Percentiles rank a stretch among this genome's conserved stretches.
Evolutionary conservation across 768 basidiomycete species (phyloP).

Genomic region (Rhizopogon sp.): DNA sequence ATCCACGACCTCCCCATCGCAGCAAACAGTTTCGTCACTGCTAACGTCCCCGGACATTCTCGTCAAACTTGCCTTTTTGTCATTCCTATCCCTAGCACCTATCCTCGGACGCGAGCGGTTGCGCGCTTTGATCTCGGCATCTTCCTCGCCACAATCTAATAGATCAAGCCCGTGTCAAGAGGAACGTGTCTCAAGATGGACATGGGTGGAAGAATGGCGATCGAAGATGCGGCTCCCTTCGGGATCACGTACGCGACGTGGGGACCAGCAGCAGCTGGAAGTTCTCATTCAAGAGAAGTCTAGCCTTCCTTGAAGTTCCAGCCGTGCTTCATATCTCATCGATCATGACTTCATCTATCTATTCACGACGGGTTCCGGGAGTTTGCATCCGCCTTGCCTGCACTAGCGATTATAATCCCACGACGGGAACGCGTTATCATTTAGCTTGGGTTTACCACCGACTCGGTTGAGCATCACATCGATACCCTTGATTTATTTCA

Average conservation of each 20-base stretch:
- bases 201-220: conserved; percentile 69
- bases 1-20: conserved; percentile 60
- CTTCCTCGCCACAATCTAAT: conserved; percentile 16
- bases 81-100: conserved; percentile 81
- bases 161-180: conserved; percentile 16
- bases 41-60: conserved; percentile 80
- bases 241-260: conserved; percentile 41
- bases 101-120: conserved; percentile 72
- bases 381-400: not conserved
- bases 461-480: conserved; percentile 13
- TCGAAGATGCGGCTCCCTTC: conserved; percentile 53
- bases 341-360: conserved; percentile 9
- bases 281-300: conserved; percentile 53
- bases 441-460: conserved; percentile 6
- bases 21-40: conserved; percentile 81
- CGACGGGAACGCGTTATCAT: conserved; percentile 3
- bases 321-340: conserved; percentile 1
- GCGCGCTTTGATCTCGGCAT: conserved; percentile 46
- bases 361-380: conserved; percentile 1
- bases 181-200: conserved; percentile 44
- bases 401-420: conserved; percentile 3
- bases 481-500: conserved; percentile 28
- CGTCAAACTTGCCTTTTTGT: conserved; percentile 76
- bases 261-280: conserved; percentile 42
- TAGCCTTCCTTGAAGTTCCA: conserved; percentile 17